A percentile compares a stretch with the other conserved stretches of the same genome.
These are phyloP conservation scores for Avena eriantha DNA, from an alignment of 176 grass and related monocot species.

Conservation along the genomic window DNA sequence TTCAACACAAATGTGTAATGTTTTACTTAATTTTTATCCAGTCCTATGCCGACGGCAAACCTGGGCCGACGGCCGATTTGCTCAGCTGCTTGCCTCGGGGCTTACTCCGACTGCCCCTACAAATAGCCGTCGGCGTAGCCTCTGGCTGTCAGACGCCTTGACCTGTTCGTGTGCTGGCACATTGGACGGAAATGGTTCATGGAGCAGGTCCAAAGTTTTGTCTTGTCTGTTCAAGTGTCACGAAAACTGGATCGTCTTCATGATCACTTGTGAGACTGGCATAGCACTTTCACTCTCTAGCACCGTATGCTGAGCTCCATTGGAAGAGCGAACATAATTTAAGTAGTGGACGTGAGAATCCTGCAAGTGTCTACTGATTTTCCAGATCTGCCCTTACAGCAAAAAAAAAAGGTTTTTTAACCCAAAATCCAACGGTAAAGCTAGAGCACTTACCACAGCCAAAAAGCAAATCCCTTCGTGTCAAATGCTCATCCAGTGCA, in stretches of 20 bases:
- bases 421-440: conserved; percentile 21
- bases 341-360: conserved; percentile 30
- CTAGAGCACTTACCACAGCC: conserved; percentile 25
- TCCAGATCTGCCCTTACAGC: background rate
- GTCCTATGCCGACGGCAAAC: no score
- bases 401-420: background rate
- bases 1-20: no score
- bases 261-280: background rate
- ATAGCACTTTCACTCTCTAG: conserved; percentile 1
- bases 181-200: background rate
- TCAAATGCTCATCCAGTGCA: conserved; percentile 5
- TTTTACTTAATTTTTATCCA: no score
- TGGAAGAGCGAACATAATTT: background rate
- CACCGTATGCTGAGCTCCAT: background rate
- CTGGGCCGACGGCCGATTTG: no score
- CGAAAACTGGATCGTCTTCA: background rate
- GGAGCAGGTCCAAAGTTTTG: background rate
- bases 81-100: no score
- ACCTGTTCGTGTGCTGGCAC: background rate
- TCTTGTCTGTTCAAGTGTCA: background rate
- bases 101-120: no score
- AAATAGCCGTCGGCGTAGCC: no score
- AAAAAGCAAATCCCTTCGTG: background rate
- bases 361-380: background rate
- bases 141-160: no score